A percentile compares a stretch with the other conserved stretches of the same genome.
Evolutionary conservation across 805 yeast species (phyloP).

Genomic region (Isabelozyma rhagii): DNA sequence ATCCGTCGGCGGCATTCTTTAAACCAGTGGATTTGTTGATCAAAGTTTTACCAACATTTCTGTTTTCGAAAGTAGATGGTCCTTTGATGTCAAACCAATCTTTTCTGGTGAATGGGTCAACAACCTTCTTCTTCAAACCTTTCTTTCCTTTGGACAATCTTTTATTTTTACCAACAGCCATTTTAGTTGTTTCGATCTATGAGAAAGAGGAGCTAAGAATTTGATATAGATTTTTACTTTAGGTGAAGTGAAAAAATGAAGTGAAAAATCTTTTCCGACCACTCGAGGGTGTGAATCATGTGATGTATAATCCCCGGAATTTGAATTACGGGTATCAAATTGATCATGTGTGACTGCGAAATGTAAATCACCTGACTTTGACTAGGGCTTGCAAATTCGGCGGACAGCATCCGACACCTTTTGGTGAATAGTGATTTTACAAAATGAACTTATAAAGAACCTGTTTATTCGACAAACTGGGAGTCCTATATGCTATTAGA

Average conservation of each 20-base stretch:
- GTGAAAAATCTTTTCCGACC: neutral
- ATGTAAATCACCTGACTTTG: neutral
- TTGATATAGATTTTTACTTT: neutral
- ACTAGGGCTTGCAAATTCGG: neutral
- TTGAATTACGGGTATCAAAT: neutral
- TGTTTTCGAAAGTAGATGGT: slow-evolving; percentile 94
- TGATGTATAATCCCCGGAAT: neutral
- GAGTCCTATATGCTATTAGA: slow-evolving; percentile 27
- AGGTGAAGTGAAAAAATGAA: neutral
- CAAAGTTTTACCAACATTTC: slow-evolving; percentile 94
- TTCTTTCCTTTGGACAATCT: slow-evolving; percentile 81
- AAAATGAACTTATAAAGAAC: slow-evolving; percentile 8
- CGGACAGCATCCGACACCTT: neutral
- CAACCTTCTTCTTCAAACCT: slow-evolving; percentile 96
- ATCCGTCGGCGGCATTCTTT: slow-evolving; percentile 91
- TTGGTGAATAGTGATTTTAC: neutral
- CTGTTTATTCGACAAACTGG: slow-evolving; percentile 47
- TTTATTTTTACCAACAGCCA: slow-evolving; percentile 90
- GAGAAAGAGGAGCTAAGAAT: neutral
- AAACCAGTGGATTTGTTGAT: slow-evolving; percentile 97
- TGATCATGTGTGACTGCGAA: neutral
- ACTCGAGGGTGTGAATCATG: neutral
- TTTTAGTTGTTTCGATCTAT: slow-evolving; percentile 15
- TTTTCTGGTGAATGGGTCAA: slow-evolving; percentile 96
- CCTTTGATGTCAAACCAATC: slow-evolving; percentile 97